Evolutionary conservation across 257 asterid species (phyloP).

Genomic region (Capsicum baccatum): DNA sequence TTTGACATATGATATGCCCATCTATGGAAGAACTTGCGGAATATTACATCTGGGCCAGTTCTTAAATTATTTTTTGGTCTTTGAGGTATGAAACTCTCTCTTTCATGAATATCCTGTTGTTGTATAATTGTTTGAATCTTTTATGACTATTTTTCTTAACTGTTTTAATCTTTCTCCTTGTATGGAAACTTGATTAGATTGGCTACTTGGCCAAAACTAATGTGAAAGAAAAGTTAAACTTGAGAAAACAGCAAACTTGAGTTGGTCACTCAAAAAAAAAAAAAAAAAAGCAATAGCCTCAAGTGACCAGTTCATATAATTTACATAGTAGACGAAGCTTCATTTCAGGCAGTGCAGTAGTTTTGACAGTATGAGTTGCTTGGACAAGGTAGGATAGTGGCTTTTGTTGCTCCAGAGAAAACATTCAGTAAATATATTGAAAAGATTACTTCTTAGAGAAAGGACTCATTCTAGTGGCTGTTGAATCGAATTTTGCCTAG

Average conservation of each 20-base stretch:
- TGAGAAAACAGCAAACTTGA: not conserved
- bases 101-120: not conserved
- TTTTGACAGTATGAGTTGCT: not conserved
- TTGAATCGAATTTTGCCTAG: not conserved
- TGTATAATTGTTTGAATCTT: not conserved
- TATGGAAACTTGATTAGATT: constrained; percentile 14
- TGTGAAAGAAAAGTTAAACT: not conserved
- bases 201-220: not conserved
- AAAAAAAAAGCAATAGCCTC: not conserved
- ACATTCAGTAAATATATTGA: not conserved
- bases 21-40: not conserved
- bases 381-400: not conserved
- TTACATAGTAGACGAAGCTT: not conserved
- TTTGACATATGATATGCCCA: not conserved
- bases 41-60: not conserved
- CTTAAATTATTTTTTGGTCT: constrained; percentile 1
- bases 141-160: not conserved
- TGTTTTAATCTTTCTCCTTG: not conserved
- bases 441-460: not conserved
- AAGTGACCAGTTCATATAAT: constrained; percentile 10
- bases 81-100: not conserved
- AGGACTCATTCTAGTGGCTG: not conserved
- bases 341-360: not conserved
- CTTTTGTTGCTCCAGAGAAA: not conserved
- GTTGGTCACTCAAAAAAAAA: not conserved